Conservation (phyloP, 192 early-diverging fungal species). For the Rhizophlyctis rosea region DNA sequence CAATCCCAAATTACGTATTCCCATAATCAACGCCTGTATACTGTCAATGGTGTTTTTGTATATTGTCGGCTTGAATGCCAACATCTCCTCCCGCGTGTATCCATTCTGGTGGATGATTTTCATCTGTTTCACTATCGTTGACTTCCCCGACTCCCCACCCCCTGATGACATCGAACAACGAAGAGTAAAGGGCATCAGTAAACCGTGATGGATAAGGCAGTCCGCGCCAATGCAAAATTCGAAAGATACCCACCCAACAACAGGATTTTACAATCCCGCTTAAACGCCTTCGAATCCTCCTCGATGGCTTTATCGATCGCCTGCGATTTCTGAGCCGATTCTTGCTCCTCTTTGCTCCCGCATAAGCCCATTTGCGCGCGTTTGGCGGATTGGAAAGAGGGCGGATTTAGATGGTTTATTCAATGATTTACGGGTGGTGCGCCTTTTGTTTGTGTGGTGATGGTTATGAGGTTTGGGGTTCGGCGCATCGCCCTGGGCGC, state of each 20-base stretch:
- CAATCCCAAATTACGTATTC: conserved; percentile 52
- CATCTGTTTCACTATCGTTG: conserved; percentile 97
- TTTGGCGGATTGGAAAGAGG: too few relatives aligned
- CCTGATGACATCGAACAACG: conserved; percentile 38
- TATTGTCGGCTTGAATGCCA: conserved; percentile 71
- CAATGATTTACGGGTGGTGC: too few relatives aligned
- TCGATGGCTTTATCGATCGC: conserved; percentile 63
- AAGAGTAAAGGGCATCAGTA: neutral
- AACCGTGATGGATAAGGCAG: neutral
- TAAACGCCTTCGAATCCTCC: conserved; percentile 54
- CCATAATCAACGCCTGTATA: conserved; percentile 70
- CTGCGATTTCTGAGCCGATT: conserved; percentile 44
- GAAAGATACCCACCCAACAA: conserved; percentile 52
- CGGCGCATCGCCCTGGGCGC: too few relatives aligned
- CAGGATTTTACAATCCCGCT: conserved; percentile 72
- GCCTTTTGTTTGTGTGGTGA: too few relatives aligned
- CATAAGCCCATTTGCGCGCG: conserved; percentile 74
- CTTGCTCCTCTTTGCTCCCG: conserved; percentile 62
- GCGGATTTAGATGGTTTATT: too few relatives aligned
- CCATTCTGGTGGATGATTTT: conserved; percentile 95
- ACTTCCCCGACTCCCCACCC: conserved; percentile 92
- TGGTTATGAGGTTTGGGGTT: too few relatives aligned
- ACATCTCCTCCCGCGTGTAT: conserved; percentile 76
- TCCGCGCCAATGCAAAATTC: neutral
- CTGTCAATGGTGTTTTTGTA: conserved; percentile 86